Base-by-base conservation (phyloP, 164 flowering plant genomes). In the Aristolochia contorta region DNA sequence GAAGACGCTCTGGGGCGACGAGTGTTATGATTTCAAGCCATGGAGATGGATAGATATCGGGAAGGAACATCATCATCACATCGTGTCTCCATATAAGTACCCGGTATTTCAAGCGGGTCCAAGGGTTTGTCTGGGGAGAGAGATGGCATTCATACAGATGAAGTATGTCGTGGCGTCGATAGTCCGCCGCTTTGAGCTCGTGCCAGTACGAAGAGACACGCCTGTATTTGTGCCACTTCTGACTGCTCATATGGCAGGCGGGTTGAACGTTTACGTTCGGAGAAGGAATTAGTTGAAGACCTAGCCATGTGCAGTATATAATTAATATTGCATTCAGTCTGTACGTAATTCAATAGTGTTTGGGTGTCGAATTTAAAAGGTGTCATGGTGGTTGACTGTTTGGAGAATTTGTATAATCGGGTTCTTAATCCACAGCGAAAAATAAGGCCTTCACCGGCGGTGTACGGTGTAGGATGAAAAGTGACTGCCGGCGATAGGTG, bases 81-180 rank as follows among this genome's bases (percentile, higher is more conserved):
- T 23, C 12, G 16, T 41, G 41, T 54, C 66, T 14, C 76, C 84
- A 14, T 87, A 77, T 50, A 70, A 70, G 69, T 87, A 57, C 52
- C 84, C 96, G 12, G 79, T 77, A 15, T 91, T 86, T 59, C 88
- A 86, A 56, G 96, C 76, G 0, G 91, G 97, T 19, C 91, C 93
- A 6, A 80, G 97, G 63, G 72, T 81, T 41, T 90, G 97, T 33
- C 60, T 85, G 3, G 97, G 97, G 46, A 90, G 82, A 50, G 95
- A 90, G 13, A 79, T 90, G 92, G 93, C 97, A 0, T 84, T 78
- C 50, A 74, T 83, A 54, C 95, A 87, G 74, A 90, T 90, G 97
- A 90, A 87, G 72, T 77, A 75, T 18, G 77, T 88, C 20, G 91
- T 78, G 1, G 89, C 94, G 0, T 62, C 81, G 1, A 71, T 88